These are phyloP conservation scores for Rhizophora mangle DNA, from an alignment of 345 rosid genomes.

Conservation along the genomic window DNA sequence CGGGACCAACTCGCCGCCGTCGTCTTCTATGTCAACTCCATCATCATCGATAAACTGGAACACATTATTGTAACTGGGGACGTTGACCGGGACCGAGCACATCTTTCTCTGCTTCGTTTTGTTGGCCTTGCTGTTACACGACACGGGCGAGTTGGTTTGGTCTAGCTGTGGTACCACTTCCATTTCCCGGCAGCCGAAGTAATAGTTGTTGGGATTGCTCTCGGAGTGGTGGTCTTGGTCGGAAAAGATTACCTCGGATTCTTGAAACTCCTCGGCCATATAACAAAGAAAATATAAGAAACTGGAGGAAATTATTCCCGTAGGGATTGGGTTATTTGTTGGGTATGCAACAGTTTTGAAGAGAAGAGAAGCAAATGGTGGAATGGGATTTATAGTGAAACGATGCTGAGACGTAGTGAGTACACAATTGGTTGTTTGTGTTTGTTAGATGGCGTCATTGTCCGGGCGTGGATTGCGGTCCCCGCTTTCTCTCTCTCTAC, in stretches of 20 bases:
- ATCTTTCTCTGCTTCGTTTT: constrained; percentile 24
- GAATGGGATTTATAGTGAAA: constrained; percentile 12
- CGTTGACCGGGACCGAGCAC: constrained; percentile 15
- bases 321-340: neutral
- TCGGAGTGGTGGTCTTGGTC: constrained; percentile 11
- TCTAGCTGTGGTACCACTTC: neutral
- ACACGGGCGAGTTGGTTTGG: neutral
- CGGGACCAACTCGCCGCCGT: constrained; percentile 36
- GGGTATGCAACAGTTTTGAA: neutral
- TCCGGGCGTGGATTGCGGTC: constrained; percentile 50
- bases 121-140: constrained; percentile 4
- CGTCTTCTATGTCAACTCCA: constrained; percentile 28
- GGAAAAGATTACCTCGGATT: constrained; percentile 49
- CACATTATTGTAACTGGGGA: constrained; percentile 9
- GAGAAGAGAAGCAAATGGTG: neutral
- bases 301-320: neutral
- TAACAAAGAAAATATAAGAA: neutral
- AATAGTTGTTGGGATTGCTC: neutral
- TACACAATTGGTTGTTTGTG: constrained; percentile 29
- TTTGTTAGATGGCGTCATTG: constrained; percentile 43
- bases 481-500: constrained; percentile 25
- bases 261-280: constrained; percentile 58
- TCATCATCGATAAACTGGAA: neutral
- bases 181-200: neutral
- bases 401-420: constrained; percentile 29